Base-by-base conservation (phyloP, 306 rosid genomes). In the Vigna unguiculata region DNA sequence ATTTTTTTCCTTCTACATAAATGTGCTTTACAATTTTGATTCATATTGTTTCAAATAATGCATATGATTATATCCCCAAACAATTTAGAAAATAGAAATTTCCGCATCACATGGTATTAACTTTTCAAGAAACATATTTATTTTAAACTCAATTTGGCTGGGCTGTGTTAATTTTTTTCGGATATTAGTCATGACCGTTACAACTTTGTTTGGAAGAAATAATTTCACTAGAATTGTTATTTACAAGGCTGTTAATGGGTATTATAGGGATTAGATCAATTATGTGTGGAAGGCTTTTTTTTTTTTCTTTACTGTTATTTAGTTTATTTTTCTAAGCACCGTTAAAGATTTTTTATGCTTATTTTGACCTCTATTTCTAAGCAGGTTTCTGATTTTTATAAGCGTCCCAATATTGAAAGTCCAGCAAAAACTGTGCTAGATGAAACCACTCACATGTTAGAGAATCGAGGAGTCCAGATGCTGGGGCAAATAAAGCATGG, bases 401-500 rank as follows among this genome's bases (percentile, higher is more conserved):
- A 92, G 83, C 85, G 97, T n/a, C 87, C 97, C 64, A 85, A 80
- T 82, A 84, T 84, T 72, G 99, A 90, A 72, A 89, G 98, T 91
- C 97, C 98, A 77, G 99, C 98, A 75, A 92, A 96, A 88, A 91
- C 90, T 78, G 87, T 83, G 22, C 82, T 85, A 25, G 99, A 92
- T 69, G 98, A 92, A 81, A 83, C 88, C 64, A 87, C 91, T 77
- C 91, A 89, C 87, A 78, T 92, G 81, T 91, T 89, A 74, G 99
- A 92, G 69, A 89, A 85, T 85, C 93, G 92, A 76, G 97, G 98
- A 15, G 88, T 92, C 59, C 99, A 92, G 81, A 82, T 96, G 70
- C 89, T 96, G 69, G 99, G 99, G 83, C 96, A 96, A 87, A 91
- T 96, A 83, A 93, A 75, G 79, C 87, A 92, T 47, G 99, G 99